Evolutionary conservation across 1,139 yeast species (phyloP), one percentile per base, ranked within the genome.

Genomic region (Pichia sp.): DNA sequence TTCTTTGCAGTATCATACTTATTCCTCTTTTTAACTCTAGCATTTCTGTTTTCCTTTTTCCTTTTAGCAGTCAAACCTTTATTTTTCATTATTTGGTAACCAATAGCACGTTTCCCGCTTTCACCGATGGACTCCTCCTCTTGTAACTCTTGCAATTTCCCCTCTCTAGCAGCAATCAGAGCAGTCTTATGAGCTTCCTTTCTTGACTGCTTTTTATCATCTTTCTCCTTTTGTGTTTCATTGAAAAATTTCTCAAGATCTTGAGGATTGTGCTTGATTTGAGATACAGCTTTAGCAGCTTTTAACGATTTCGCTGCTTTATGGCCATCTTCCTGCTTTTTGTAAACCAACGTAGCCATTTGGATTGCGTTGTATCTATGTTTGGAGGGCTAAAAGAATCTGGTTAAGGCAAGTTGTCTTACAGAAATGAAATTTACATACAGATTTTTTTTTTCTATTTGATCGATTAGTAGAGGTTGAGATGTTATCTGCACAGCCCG

Each of bases 11-110:
- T 74, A 50, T 86, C 97, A 68, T 84, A 91, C 77, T 86, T 86
- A 79, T 80, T 84, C 73, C 97, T 83, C 94, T 91, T 91, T 72
- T 91, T 91, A 59, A 91, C 97, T 67, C 99, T 82, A 33, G 97
- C 77, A 61, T 91, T 93, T 67, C 97, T 76, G 69, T 84, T 80
- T 53, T 86, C 96, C 72, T 91, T 91, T 70, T 84, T 84, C 60
- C 95, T 76, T 63, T 82, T 83, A 20, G 95, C 89, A 2, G 96
- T 86, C 51, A 91, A 78, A 59, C 99, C 99, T 69, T 85, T 88
- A 64, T 89, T 89, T 72, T 88, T 88, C 67, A 85, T 72, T 50
- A 89, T 89, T 67, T 89, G 97, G 67, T 80, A 91, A 60, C 84
- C 88, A 59, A 91, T 74, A 3, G 97, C 97, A 60, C 99, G 83